These are phyloP conservation scores for Russula earlei DNA, from an alignment of 768 basidiomycete species.

Conservation along the genomic window DNA sequence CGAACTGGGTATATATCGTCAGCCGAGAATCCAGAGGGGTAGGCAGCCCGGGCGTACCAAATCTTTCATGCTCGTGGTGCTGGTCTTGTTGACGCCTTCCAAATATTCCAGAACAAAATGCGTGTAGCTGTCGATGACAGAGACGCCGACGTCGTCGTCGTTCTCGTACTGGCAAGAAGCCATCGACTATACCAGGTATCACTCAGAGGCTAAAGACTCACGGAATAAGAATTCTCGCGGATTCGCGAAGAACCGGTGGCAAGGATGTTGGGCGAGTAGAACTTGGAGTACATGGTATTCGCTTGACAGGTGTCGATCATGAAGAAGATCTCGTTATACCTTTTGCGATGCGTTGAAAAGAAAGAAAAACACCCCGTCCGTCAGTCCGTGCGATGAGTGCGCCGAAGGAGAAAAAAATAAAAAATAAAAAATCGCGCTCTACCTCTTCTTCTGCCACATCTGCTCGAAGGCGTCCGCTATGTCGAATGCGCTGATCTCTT, in stretches of 20 bases:
- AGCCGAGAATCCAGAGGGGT: neutral
- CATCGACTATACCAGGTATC: neutral
- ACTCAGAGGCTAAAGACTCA: conserved; percentile 28
- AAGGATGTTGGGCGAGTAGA: conserved; percentile 88
- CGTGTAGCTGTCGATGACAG: conserved; percentile 91
- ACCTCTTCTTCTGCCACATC: conserved; percentile 97
- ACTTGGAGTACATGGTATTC: conserved; percentile 87
- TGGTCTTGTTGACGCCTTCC: conserved; percentile 90
- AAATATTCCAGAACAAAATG: conserved; percentile 87
- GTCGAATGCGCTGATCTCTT: conserved; percentile 94
- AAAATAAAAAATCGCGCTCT: too few species aligned
- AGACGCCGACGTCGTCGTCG: conserved; percentile 89
- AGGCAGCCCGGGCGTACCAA: conserved; percentile 41
- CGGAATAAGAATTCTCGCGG: conserved; percentile 90
- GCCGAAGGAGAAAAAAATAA: too few species aligned
- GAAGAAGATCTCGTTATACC: conserved; percentile 94
- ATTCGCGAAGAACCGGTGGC: conserved; percentile 82
- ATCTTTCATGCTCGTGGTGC: conserved; percentile 67
- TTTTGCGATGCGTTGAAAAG: conserved; percentile 22
- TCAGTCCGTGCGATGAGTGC: too few species aligned
- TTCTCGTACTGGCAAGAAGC: conserved; percentile 66
- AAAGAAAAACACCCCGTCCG: too few species aligned
- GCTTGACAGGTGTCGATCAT: conserved; percentile 99
- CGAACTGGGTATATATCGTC: conserved; percentile 46
- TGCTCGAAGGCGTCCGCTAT: conserved; percentile 98